These are phyloP conservation scores for Gentiana straminea DNA, from an alignment of 257 asterid species.

Conservation along the genomic window DNA sequence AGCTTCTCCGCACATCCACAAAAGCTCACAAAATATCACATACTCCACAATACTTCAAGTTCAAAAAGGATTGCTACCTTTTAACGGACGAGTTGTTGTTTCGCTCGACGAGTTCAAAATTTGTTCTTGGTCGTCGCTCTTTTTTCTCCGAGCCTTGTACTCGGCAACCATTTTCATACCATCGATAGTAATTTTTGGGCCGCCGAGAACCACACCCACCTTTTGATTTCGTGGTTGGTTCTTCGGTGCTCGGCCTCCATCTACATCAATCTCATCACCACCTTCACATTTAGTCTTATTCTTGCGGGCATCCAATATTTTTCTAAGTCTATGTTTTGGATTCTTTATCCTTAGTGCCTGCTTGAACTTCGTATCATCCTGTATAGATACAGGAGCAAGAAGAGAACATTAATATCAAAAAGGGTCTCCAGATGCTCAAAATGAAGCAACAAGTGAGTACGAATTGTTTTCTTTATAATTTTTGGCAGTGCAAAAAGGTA, in stretches of 20 bases:
- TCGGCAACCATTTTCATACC: constrained; percentile 99
- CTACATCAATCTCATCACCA: constrained; percentile 81
- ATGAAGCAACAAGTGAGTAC: too few species aligned
- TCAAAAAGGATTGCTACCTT: too few species aligned
- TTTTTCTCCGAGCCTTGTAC: constrained; percentile 67
- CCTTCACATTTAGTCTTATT: constrained; percentile 85
- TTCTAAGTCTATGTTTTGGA: constrained; percentile 72
- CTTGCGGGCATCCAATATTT: constrained; percentile 80
- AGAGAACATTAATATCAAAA: too few species aligned
- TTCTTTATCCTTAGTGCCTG: constrained; percentile 77
- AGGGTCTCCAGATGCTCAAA: too few species aligned
- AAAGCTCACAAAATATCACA: too few species aligned
- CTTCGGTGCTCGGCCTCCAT: constrained; percentile 55
- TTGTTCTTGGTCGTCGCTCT: constrained; percentile 81
- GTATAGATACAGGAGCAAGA: constrained; percentile 8
- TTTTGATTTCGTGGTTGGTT: constrained; percentile 58
- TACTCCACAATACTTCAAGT: too few species aligned
- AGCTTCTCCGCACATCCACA: too few species aligned
- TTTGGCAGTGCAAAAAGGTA: too few species aligned
- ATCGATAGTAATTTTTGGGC: constrained; percentile 85
- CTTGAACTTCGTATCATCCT: constrained; percentile 82
- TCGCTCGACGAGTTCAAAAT: constrained; percentile 95
- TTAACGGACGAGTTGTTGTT: constrained; percentile 85
- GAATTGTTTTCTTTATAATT: too few species aligned
- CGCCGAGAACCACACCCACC: constrained; percentile 99